phyloP scores from a whole-genome alignment of 1,139 yeast species.

The Taphrina flavorubra region DNA sequence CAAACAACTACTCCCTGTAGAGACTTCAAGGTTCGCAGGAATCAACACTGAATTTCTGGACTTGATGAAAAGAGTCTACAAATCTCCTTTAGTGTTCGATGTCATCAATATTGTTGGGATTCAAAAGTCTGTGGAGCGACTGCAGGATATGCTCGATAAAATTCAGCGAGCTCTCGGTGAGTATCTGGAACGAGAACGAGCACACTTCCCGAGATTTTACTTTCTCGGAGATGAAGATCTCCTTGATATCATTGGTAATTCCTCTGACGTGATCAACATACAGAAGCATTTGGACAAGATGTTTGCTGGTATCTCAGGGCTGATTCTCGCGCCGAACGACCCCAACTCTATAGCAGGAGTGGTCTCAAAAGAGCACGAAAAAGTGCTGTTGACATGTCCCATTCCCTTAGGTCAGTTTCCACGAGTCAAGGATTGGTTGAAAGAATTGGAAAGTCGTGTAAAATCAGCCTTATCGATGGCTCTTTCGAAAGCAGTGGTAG shows the following conservation, averaged over 20 bases:
- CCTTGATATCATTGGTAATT: conserved; percentile 77
- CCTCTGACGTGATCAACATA: conserved; percentile 58
- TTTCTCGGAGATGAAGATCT: conserved; percentile 92
- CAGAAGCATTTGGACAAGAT: conserved; percentile 72
- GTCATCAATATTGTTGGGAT: conserved; percentile 63
- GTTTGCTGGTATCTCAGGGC: conserved; percentile 67
- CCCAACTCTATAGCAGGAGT: conserved; percentile 57
- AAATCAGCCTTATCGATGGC: conserved; percentile 58
- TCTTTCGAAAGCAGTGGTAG: conserved; percentile 51
- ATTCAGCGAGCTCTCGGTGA: conserved; percentile 74
- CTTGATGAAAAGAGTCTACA: conserved; percentile 60
- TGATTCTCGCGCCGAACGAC: conserved; percentile 55
- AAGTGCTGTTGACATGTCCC: conserved; percentile 56
- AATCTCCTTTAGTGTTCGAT: conserved; percentile 63
- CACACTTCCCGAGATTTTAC: conserved; percentile 77
- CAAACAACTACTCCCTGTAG: conserved; percentile 68
- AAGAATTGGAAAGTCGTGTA: conserved; percentile 62
- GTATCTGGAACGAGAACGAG: conserved; percentile 80
- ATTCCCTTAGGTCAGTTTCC: conserved; percentile 58
- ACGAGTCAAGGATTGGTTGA: conserved; percentile 68
- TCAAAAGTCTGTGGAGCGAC: conserved; percentile 58
- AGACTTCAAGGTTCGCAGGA: conserved; percentile 69
- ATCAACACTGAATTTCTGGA: conserved; percentile 66
- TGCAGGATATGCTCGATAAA: conserved; percentile 62
- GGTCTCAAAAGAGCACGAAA: conserved; percentile 69